These are phyloP conservation scores for Jatropha podagrica DNA, from an alignment of 441 rosid genomes.

Conservation along the genomic window DNA sequence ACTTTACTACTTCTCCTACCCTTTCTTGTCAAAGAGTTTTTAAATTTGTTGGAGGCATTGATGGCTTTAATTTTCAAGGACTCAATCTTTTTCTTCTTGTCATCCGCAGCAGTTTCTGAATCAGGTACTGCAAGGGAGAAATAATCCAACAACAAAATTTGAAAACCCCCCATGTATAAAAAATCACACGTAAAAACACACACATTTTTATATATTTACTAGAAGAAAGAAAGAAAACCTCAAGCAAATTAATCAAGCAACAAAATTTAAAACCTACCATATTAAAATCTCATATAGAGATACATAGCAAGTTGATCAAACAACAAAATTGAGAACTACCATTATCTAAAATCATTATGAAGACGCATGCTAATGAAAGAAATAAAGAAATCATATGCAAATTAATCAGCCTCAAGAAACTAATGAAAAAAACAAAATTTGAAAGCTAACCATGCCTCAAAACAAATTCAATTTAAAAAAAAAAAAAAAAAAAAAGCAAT, in stretches of 20 bases:
- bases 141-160: background rate
- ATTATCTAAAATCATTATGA: no score
- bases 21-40: slow-evolving; percentile 59
- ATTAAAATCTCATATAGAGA: no score
- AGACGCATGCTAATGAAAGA: no score
- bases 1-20: slow-evolving; percentile 77
- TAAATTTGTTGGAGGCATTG: slow-evolving; percentile 63
- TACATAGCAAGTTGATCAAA: no score
- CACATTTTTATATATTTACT: background rate
- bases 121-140: slow-evolving; percentile 31
- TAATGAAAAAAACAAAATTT: no score
- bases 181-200: background rate
- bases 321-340: background rate
- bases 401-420: no score
- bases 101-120: slow-evolving; percentile 40
- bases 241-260: background rate
- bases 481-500: background rate
- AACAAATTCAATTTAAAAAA: background rate
- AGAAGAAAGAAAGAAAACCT: background rate
- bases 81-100: slow-evolving; percentile 50
- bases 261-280: no score
- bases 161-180: background rate
- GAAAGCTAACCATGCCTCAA: no score
- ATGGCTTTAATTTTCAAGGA: slow-evolving; percentile 64
- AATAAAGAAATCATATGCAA: no score